A percentile compares a stretch with the other conserved stretches of the same genome.
Conservation (phyloP, 2,329 filamentous ascomycete genomes). For the Colletotrichum sp. region DNA sequence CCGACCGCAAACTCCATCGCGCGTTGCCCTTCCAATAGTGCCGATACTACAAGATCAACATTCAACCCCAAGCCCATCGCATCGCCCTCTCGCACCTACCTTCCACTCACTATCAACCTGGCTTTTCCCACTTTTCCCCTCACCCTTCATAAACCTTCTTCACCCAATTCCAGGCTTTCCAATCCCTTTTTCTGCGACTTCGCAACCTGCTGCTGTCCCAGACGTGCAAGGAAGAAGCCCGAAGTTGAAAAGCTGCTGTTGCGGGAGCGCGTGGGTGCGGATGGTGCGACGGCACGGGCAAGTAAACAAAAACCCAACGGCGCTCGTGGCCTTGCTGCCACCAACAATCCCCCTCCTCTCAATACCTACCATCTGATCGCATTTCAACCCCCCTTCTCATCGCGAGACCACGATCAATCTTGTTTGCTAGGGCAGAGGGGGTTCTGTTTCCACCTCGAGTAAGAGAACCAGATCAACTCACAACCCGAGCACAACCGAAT, state of each 20-base stretch:
- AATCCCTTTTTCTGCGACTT: background rate
- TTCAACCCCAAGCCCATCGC: background rate
- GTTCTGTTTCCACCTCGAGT: background rate
- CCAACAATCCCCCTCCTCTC: background rate
- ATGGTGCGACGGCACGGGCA: background rate
- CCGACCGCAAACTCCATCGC: background rate
- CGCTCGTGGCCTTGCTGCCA: background rate
- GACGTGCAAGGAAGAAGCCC: constrained; percentile 14
- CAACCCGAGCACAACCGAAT: background rate
- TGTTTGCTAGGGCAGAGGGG: background rate
- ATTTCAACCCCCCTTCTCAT: background rate
- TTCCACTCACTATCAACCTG: background rate
- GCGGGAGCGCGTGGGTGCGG: background rate
- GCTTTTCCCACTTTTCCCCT: background rate
- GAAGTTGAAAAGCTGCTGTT: background rate
- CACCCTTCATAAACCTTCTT: background rate
- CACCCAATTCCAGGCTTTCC: background rate
- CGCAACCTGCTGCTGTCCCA: background rate
- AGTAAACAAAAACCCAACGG: constrained; percentile 16
- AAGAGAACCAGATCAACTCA: background rate
- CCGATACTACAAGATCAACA: constrained; percentile 13
- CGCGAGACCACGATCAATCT: background rate
- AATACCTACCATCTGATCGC: background rate
- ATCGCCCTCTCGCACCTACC: background rate
- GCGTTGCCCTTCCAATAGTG: constrained; percentile 18